Conservation (phyloP, 306 rosid species). For the Vachellia collinsii region DNA sequence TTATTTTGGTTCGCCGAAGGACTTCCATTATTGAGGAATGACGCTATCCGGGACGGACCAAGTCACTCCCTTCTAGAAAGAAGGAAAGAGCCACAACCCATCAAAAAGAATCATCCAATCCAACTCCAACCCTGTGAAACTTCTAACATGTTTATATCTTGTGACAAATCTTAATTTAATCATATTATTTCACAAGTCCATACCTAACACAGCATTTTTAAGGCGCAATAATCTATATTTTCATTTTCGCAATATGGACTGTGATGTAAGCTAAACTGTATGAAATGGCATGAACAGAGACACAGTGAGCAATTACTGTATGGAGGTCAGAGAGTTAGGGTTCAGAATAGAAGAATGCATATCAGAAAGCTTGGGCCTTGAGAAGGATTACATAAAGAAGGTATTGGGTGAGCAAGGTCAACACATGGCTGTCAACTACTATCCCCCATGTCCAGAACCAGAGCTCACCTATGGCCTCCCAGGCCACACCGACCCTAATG, state of each 20-base stretch:
- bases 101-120: no score
- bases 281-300: conserved; percentile 50
- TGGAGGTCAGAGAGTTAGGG: conserved; percentile 65
- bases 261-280: background rate
- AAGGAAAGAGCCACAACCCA: no score
- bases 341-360: conserved; percentile 61
- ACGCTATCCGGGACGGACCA: no score
- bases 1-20: no score
- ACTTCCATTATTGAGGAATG: no score
- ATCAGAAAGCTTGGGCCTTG: conserved; percentile 82
- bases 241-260: background rate
- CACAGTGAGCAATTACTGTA: conserved; percentile 56
- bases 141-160: no score
- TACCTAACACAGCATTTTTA: no score
- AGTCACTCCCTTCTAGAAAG: no score
- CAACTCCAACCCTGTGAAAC: no score
- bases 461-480: conserved; percentile 91
- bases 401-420: conserved; percentile 85
- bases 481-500: conserved; percentile 94
- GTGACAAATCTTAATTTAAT: no score
- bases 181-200: no score
- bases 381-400: conserved; percentile 54
- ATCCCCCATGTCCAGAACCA: conserved; percentile 93
- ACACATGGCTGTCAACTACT: conserved; percentile 93
- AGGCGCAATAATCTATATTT: no score